Base-by-base conservation (phyloP, 495 filamentous ascomycete genomes). In the Aspergillus steynii region DNA sequence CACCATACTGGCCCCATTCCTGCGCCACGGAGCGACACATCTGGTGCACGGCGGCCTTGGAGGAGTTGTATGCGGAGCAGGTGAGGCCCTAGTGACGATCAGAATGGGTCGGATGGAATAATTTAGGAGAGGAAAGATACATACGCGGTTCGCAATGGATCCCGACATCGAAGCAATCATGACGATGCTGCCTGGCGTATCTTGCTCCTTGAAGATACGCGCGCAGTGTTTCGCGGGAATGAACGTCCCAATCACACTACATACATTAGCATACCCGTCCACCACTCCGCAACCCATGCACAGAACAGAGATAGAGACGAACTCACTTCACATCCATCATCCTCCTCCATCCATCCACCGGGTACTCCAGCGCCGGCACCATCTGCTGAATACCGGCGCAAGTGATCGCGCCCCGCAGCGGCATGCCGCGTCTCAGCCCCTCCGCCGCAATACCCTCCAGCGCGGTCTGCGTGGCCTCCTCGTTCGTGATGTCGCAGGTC, bases 341-440 rank as follows among this genome's bases (percentile, higher is more conserved):
- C 60, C 78, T 82, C 62, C 88, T 82, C 4, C 74, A 76, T 59
- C 86, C 83, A 59, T 84, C 82, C 3, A 82, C 76, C 5, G 82
- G 83, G 64, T 90, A 91, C 56, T 91, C 85, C 59, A 90, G 71
- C 2, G 88, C 86, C 1, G 82, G 70, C 0, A 76, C 75, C 65
- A 84, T 86, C 55, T 80, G 81, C 62, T 91, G 90, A 59, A 96
- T 92, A 65, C 92, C 91, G 32, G 92, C 92, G 56, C 90, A 89
- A 75, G 91, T 93, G 76, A 96, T 83, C 15, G 92, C 77, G 27
- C 93, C 88, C 58, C 93, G 85, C 20, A 92, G 78, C 5, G 83
- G 76, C 61, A 80, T 71, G 31, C 69, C 65, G 12, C 68, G 65
- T 4, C 67, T 42, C 32, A 67, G 79, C 29, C 82, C 82, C 32